Conservation (phyloP, 2,329 filamentous ascomycete species). For the Neurospora crassa region DNA sequence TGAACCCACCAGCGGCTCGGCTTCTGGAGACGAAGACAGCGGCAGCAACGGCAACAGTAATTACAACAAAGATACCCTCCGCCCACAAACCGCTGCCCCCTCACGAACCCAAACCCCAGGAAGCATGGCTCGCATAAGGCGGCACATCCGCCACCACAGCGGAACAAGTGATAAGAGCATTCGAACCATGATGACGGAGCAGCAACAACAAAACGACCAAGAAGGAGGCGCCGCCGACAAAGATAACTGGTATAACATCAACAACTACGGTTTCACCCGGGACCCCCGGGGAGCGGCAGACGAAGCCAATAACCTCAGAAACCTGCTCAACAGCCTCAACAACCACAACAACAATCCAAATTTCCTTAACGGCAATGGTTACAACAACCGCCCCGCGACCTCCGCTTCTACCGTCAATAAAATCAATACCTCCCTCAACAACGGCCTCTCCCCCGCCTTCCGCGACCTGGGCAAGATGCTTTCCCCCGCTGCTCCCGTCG, state of each 20-base stretch:
- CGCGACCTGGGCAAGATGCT: neutral
- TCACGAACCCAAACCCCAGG: slow-evolving; percentile 3
- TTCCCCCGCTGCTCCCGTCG: neutral
- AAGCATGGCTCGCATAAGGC: slow-evolving; percentile 29
- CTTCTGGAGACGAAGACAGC: slow-evolving; percentile 26
- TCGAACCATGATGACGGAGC: slow-evolving; percentile 9
- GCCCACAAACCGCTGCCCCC: slow-evolving; percentile 21
- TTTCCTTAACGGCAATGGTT: neutral
- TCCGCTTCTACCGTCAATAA: neutral
- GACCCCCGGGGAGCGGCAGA: slow-evolving; percentile 22
- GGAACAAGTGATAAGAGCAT: slow-evolving; percentile 13
- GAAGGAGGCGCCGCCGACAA: slow-evolving; percentile 5
- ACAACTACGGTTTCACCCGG: neutral
- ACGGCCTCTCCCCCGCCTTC: neutral
- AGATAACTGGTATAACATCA: slow-evolving; percentile 6
- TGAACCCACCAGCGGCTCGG: slow-evolving; percentile 15
- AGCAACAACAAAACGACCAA: neutral
- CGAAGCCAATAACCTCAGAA: neutral
- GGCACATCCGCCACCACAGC: slow-evolving; percentile 16
- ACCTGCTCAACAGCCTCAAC: neutral
- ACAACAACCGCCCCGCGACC: neutral
- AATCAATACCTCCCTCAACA: neutral
- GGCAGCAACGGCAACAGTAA: slow-evolving; percentile 22
- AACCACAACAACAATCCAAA: neutral
- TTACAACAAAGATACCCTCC: slow-evolving; percentile 31